These are phyloP conservation scores for Erodium maritimum DNA, from an alignment of 345 rosid species.

Conservation along the genomic window DNA sequence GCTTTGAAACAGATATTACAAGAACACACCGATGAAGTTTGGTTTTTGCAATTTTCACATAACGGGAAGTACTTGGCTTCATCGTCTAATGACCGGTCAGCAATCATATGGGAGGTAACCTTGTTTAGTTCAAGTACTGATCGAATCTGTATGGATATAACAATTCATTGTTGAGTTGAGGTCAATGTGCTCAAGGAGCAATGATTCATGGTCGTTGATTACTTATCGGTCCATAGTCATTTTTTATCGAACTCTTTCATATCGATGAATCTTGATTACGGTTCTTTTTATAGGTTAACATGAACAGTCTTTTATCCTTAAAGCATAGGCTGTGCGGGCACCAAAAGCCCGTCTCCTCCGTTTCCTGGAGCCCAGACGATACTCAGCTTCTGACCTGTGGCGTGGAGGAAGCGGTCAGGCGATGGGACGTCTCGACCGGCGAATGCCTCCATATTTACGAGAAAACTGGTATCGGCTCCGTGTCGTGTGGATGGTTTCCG, in stretches of 20 bases:
- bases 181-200: neutral
- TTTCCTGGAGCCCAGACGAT: constrained; percentile 61
- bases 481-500: constrained; percentile 64
- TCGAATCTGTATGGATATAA: neutral
- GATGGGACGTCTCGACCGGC: constrained; percentile 57
- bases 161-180: neutral
- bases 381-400: constrained; percentile 51
- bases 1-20: constrained; percentile 34
- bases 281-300: constrained; percentile 28
- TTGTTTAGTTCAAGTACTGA: constrained; percentile 1
- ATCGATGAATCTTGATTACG: constrained; percentile 1
- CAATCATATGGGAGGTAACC: constrained; percentile 60
- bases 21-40: constrained; percentile 51
- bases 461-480: constrained; percentile 35
- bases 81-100: constrained; percentile 40
- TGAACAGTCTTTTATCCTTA: constrained; percentile 22
- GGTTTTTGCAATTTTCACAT: constrained; percentile 65
- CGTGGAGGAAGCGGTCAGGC: constrained; percentile 38
- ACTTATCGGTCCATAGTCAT: neutral
- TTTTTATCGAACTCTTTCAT: neutral
- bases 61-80: constrained; percentile 60
- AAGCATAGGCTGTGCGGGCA: constrained; percentile 47
- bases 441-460: constrained; percentile 46
- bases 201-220: neutral
- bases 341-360: constrained; percentile 36